Conservation (phyloP, 768 basidiomycete species). For the Suillus luteus region DNA sequence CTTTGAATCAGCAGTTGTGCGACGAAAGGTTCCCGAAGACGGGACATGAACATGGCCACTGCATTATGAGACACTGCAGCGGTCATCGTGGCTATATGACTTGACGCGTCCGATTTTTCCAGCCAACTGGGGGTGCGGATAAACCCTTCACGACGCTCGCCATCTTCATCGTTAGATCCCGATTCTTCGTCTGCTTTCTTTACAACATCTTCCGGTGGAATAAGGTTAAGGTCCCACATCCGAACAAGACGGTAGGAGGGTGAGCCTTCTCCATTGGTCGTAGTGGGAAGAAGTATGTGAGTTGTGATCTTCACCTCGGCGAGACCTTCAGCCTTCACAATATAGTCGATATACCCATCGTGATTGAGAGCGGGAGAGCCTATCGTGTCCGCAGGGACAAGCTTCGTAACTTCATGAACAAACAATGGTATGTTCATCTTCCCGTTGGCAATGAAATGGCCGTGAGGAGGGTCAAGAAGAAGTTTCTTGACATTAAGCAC, state of each 20-base stretch:
- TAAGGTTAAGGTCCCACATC: constrained; percentile 22
- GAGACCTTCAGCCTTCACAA: constrained; percentile 22
- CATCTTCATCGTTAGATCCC: background rate
- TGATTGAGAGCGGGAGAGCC: background rate
- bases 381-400: background rate
- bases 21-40: constrained; percentile 26
- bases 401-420: constrained; percentile 11
- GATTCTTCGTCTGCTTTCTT: background rate
- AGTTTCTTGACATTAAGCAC: constrained; percentile 20
- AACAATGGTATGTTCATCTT: constrained; percentile 28
- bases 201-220: background rate
- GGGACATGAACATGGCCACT: constrained; percentile 1
- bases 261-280: background rate
- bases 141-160: background rate
- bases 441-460: constrained; percentile 33
- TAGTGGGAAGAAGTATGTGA: constrained; percentile 15
- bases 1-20: constrained; percentile 26
- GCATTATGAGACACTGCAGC: background rate
- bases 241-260: constrained; percentile 20
- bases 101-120: background rate
- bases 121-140: background rate
- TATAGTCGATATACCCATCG: constrained; percentile 16
- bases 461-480: constrained; percentile 27
- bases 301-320: constrained; percentile 22
- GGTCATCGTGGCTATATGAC: background rate